phyloP scores from a whole-genome alignment of 805 yeast species.

The Metschnikowia borealis region DNA sequence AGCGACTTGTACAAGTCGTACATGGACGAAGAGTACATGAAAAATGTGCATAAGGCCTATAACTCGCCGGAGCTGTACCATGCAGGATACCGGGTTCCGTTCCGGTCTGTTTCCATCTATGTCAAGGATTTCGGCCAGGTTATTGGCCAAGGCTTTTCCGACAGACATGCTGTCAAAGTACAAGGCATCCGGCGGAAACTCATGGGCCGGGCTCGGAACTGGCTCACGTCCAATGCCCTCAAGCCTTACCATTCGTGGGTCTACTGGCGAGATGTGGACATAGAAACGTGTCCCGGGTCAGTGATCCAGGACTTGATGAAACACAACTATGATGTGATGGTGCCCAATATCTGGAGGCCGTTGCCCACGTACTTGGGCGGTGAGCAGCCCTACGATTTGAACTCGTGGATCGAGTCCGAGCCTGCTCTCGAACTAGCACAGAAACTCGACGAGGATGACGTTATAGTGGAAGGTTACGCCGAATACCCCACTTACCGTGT shows the following conservation, averaged over 20 bases:
- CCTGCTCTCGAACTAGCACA: conserved; percentile 67
- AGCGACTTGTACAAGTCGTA: conserved; percentile 62
- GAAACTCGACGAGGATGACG: conserved; percentile 71
- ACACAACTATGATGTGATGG: conserved; percentile 63
- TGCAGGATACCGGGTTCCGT: conserved; percentile 58
- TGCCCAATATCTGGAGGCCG: conserved; percentile 96
- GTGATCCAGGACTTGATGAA: conserved; percentile 73
- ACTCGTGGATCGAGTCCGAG: conserved; percentile 91
- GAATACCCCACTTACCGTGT: conserved; percentile 85
- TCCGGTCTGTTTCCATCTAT: conserved; percentile 74
- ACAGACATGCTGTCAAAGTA: conserved; percentile 78
- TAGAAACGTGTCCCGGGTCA: conserved; percentile 76
- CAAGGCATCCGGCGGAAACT: conserved; percentile 80
- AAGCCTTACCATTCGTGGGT: conserved; percentile 89
- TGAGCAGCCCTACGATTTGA: conserved; percentile 93
- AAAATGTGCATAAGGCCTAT: conserved; percentile 55
- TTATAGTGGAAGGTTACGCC: conserved; percentile 83
- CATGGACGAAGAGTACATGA: conserved; percentile 62
- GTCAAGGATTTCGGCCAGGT: conserved; percentile 80
- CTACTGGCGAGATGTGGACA: conserved; percentile 86
- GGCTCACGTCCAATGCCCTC: conserved; percentile 71
- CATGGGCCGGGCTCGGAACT: conserved; percentile 85
- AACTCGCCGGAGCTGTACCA: conserved; percentile 57
- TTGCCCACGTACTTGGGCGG: conserved; percentile 85
- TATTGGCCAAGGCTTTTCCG: conserved; percentile 81